Base-by-base conservation (phyloP, 106 monocot species). In the Allium cepa region DNA sequence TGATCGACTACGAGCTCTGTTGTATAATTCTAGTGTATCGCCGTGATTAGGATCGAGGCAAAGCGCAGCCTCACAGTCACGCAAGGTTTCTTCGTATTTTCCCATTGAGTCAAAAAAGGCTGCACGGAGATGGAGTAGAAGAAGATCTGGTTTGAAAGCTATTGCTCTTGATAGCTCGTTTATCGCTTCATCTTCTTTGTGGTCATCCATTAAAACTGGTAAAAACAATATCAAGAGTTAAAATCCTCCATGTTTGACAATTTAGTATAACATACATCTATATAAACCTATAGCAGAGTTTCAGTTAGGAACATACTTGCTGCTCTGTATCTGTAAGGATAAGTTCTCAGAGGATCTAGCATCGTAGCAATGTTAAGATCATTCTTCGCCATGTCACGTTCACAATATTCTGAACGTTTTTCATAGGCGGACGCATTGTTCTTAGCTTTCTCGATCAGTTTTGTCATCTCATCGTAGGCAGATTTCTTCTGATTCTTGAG, bases 381-480 rank as follows among this genome's bases (percentile, higher is more conserved):
- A 66, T 57, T 79, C 68, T 60, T 90, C 22, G 99, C 99, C 82
- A 87, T 85, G 55, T 99, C 99, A 48, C 90, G 82, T 10, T 99
- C 99, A 65, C 99, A 93, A 68, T 99, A 99, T 59, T 99, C 99
- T 50, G 99, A 93, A 59, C 99, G 90, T 46, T 93, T 93, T 71
- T 99, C 99, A 85, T 99, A 99, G 26, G 99, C 99, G 14, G 99
- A 99, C 18, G 99, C 85, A 81, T 84, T 93, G 62, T 80, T 90
- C 53, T 83, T 85, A 10, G 94, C 90, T 57, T 88, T 91, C 65
- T 91, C 88, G 50, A 95, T 88, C 56, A 94, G 70, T 72, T 94
- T 91, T 63, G 94, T 88, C 94, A 95, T 95, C 79, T 95, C 94
- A 75, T 88, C 93, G 72, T 93, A 99, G 50, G 99, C 99, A 66